Evolutionary conservation across 805 yeast genomes (phyloP).

Genomic region (Saccharomyces kudriavzevii): DNA sequence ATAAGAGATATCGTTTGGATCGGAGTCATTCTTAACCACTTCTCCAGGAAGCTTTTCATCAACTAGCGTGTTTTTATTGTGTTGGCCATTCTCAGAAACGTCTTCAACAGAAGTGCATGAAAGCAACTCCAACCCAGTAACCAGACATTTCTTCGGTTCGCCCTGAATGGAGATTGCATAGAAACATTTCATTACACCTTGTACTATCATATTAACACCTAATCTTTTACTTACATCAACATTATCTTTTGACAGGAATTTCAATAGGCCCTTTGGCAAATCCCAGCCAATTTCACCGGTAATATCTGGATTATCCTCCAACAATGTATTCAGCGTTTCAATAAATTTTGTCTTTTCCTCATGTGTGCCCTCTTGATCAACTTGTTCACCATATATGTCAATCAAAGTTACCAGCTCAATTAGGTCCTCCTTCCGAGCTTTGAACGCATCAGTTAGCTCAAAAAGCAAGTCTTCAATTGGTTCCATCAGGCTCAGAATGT

Average conservation of each 20-base stretch:
- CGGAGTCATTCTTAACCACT: slow-evolving; percentile 7
- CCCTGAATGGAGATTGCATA: slow-evolving; percentile 60
- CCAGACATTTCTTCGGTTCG: slow-evolving; percentile 70
- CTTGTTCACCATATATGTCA: slow-evolving; percentile 21
- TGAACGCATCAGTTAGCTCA: slow-evolving; percentile 19
- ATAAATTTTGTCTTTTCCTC: slow-evolving; percentile 48
- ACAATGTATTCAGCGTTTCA: slow-evolving; percentile 35
- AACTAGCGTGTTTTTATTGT: slow-evolving; percentile 3
- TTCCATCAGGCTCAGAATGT: neutral
- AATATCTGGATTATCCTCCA: slow-evolving; percentile 41
- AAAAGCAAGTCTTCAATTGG: slow-evolving; percentile 1
- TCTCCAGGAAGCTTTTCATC: slow-evolving; percentile 3
- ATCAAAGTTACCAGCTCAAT: slow-evolving; percentile 23
- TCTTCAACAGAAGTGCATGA: slow-evolving; percentile 12
- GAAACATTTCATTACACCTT: slow-evolving; percentile 40
- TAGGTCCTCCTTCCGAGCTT: slow-evolving; percentile 22
- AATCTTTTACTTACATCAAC: slow-evolving; percentile 29
- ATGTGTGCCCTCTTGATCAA: slow-evolving; percentile 12
- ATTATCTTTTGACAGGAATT: slow-evolving; percentile 37
- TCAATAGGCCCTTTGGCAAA: slow-evolving; percentile 59
- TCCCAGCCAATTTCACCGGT: slow-evolving; percentile 83
- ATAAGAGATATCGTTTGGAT: neutral
- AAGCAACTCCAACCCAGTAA: slow-evolving; percentile 63
- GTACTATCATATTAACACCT: slow-evolving; percentile 27
- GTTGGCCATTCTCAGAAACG: slow-evolving; percentile 1